Percentiles rank a stretch among this genome's conserved stretches.
These are phyloP conservation scores for Pyrenochaeta sp. DNA, from an alignment of 2,329 filamentous ascomycete species.

Conservation along the genomic window DNA sequence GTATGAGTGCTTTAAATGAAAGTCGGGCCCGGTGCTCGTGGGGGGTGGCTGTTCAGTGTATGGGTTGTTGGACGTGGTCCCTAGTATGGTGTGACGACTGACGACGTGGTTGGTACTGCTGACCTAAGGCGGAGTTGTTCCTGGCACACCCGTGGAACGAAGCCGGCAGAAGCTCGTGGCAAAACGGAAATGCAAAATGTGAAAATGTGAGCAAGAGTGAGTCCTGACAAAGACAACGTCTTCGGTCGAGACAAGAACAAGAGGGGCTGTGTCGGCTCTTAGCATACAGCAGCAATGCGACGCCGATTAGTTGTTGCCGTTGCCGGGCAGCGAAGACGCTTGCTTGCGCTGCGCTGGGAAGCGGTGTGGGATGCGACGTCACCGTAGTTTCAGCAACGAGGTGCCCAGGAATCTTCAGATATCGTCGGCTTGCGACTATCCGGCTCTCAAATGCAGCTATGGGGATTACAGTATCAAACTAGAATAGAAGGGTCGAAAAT, in stretches of 20 bases:
- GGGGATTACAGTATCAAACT: slow-evolving; percentile 8
- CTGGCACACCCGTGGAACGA: slow-evolving; percentile 16
- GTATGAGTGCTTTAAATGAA: slow-evolving; percentile 15
- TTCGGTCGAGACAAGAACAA: slow-evolving; percentile 5
- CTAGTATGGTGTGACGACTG: slow-evolving; percentile 20
- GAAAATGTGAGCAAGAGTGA: slow-evolving; percentile 8
- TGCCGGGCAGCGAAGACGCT: slow-evolving; percentile 22
- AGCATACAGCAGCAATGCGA: background rate
- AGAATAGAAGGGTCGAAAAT: slow-evolving; percentile 4
- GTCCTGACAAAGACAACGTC: slow-evolving; percentile 15
- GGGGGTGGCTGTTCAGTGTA: background rate
- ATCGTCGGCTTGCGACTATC: background rate
- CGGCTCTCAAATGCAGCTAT: slow-evolving; percentile 6
- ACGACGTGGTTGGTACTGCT: slow-evolving; percentile 17
- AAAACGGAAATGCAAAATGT: slow-evolving; percentile 9
- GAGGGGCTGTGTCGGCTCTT: slow-evolving; percentile 20
- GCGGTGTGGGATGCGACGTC: slow-evolving; percentile 33
- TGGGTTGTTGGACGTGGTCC: slow-evolving; percentile 9
- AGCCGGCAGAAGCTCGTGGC: slow-evolving; percentile 32
- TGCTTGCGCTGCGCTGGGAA: slow-evolving; percentile 1
- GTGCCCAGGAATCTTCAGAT: slow-evolving; percentile 1
- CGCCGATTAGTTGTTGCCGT: slow-evolving; percentile 2
- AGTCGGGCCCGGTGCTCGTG: slow-evolving; percentile 8
- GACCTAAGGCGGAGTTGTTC: slow-evolving; percentile 23
- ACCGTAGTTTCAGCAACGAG: slow-evolving; percentile 17